Evolutionary conservation across 345 rosid species (phyloP).

Genomic region (Salix udensis): DNA sequence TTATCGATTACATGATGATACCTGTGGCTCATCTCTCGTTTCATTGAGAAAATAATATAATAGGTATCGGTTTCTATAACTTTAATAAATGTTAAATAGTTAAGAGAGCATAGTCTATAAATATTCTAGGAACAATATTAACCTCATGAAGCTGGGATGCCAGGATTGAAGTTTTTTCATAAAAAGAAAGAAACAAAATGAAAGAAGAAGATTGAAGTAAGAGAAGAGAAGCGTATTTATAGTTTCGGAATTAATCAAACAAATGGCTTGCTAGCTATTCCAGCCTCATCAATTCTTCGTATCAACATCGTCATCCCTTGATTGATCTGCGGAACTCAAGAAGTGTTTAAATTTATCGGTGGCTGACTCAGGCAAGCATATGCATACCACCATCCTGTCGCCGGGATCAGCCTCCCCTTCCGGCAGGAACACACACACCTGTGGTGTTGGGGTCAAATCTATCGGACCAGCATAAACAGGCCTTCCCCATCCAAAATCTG

Average conservation of each 20-base stretch:
- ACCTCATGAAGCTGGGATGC: too few relatives aligned
- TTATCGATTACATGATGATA: conserved; percentile 19
- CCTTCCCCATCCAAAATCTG: conserved; percentile 91
- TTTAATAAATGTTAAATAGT: too few relatives aligned
- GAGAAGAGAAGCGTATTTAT: too few relatives aligned
- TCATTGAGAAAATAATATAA: conserved; percentile 15
- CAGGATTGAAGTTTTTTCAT: too few relatives aligned
- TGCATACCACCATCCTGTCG: conserved; percentile 63
- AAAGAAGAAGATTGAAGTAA: too few relatives aligned
- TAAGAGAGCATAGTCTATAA: too few relatives aligned
- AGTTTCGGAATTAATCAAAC: background rate
- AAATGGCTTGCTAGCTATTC: background rate
- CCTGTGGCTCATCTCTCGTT: conserved; percentile 93
- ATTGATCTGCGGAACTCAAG: conserved; percentile 33
- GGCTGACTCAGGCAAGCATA: conserved; percentile 77
- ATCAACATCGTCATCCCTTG: background rate
- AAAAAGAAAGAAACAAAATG: too few relatives aligned
- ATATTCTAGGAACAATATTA: too few relatives aligned
- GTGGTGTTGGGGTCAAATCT: conserved; percentile 89
- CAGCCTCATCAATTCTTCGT: background rate
- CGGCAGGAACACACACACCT: conserved; percentile 80
- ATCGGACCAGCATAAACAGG: conserved; percentile 80
- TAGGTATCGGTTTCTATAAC: too few relatives aligned
- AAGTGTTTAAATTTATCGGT: conserved; percentile 43
- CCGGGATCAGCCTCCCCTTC: conserved; percentile 49